Percentiles rank a stretch among this genome's conserved stretches.
phyloP scores from a whole-genome alignment of 257 asterid genomes.

The Penstemon barbatus region DNA sequence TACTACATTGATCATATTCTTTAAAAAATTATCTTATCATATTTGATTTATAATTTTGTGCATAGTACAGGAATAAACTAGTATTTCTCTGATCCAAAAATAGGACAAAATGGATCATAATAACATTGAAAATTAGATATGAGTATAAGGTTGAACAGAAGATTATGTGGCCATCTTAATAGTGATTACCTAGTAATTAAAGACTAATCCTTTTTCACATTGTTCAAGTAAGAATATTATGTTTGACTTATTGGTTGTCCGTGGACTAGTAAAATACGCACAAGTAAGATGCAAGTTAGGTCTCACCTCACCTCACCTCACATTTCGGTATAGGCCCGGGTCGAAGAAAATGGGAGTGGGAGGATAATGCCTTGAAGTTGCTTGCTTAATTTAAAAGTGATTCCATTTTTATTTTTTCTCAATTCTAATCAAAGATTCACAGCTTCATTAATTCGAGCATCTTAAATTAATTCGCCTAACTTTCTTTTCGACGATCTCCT shows the following conservation, averaged over 20 bases:
- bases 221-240: background rate
- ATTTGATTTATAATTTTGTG: too few species aligned
- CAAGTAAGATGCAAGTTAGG: slow-evolving; percentile 15
- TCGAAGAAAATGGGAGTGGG: background rate
- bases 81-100: too few species aligned
- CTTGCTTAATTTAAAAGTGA: slow-evolving; percentile 35
- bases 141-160: too few species aligned
- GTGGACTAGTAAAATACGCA: background rate
- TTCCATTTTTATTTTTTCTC: slow-evolving; percentile 25
- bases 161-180: too few species aligned
- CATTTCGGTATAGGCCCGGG: background rate
- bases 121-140: too few species aligned
- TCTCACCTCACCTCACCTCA: background rate
- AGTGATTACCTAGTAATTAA: too few species aligned
- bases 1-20: too few species aligned
- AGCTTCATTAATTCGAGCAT: slow-evolving; percentile 21
- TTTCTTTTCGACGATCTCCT: slow-evolving; percentile 34
- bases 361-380: slow-evolving; percentile 6
- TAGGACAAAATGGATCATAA: too few species aligned
- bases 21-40: too few species aligned
- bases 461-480: slow-evolving; percentile 32
- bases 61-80: too few species aligned
- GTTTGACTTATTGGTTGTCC: background rate
- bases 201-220: too few species aligned
- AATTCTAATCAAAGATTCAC: slow-evolving; percentile 30